A percentile compares a stretch with the other conserved stretches of the same genome.
phyloP scores from a whole-genome alignment of 768 basidiomycete species.

The Tremella yokohamensis region DNA sequence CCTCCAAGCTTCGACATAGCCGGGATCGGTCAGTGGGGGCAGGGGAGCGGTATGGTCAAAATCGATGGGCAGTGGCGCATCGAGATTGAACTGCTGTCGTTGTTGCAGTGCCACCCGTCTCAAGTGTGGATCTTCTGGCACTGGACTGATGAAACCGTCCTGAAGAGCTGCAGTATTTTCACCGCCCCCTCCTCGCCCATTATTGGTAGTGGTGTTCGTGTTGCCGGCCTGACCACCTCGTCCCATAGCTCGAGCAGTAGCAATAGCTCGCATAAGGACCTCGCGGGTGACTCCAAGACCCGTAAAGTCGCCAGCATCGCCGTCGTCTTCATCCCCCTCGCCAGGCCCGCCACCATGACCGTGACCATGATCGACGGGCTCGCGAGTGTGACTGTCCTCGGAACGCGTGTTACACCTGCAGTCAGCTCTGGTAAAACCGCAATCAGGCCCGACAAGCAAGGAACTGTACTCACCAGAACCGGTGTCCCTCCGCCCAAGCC shows the following conservation, averaged over 20 bases:
- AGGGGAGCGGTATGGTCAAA: too few species aligned
- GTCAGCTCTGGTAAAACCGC: not conserved
- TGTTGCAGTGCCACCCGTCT: not conserved
- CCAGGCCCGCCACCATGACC: conserved; percentile 7
- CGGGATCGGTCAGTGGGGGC: too few species aligned
- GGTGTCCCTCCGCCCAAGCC: conserved; percentile 93
- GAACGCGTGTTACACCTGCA: conserved; percentile 31
- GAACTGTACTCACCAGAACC: conserved; percentile 67
- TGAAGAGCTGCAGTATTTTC: not conserved
- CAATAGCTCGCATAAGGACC: conserved; percentile 1
- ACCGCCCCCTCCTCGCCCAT: not conserved
- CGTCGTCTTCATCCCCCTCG: conserved; percentile 27
- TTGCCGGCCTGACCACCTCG: not conserved
- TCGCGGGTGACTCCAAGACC: conserved; percentile 1
- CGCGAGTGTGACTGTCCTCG: conserved; percentile 16
- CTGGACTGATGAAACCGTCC: too few species aligned
- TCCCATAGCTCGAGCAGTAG: conserved; percentile 4
- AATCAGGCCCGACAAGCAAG: too few species aligned
- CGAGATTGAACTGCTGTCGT: not conserved
- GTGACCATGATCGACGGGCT: conserved; percentile 10
- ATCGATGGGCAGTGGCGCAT: too few species aligned
- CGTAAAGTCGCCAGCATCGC: conserved; percentile 13
- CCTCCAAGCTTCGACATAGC: too few species aligned
- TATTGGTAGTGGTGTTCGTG: not conserved
- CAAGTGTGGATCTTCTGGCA: too few species aligned